Conservation (phyloP, 169 alveolate species). For the Plasmodium ovale region DNA sequence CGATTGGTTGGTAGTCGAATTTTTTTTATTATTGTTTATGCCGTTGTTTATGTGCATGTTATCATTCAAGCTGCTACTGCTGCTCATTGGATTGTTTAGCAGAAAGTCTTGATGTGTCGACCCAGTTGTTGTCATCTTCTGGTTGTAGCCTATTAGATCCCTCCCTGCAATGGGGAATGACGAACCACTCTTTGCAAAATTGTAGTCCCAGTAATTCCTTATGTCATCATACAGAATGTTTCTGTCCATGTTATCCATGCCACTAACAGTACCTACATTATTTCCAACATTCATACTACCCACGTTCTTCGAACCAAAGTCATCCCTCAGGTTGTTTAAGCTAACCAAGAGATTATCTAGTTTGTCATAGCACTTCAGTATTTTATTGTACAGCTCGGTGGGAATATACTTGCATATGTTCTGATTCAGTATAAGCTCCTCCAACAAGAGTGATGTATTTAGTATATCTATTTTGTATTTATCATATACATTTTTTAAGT, state of each 20-base stretch:
- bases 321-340: slow-evolving; percentile 1
- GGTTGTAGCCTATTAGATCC: neutral
- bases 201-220: slow-evolving; percentile 53
- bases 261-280: neutral
- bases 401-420: slow-evolving; percentile 37
- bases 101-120: slow-evolving; percentile 15
- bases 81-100: neutral
- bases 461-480: slow-evolving; percentile 27
- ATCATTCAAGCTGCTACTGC: neutral
- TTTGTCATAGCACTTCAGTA: slow-evolving; percentile 58
- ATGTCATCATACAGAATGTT: slow-evolving; percentile 40
- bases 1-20: neutral
- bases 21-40: neutral
- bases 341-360: slow-evolving; percentile 21
- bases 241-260: neutral
- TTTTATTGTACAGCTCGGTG: slow-evolving; percentile 38
- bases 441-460: slow-evolving; percentile 47
- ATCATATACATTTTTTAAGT: slow-evolving; percentile 20
- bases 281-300: neutral
- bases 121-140: neutral
- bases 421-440: slow-evolving; percentile 46
- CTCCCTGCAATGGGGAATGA: neutral
- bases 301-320: neutral
- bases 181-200: slow-evolving; percentile 15
- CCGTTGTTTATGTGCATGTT: neutral